Evolutionary conservation across 352 stramenopile genomes (phyloP).

Genomic region (Plasmopara muralis): DNA sequence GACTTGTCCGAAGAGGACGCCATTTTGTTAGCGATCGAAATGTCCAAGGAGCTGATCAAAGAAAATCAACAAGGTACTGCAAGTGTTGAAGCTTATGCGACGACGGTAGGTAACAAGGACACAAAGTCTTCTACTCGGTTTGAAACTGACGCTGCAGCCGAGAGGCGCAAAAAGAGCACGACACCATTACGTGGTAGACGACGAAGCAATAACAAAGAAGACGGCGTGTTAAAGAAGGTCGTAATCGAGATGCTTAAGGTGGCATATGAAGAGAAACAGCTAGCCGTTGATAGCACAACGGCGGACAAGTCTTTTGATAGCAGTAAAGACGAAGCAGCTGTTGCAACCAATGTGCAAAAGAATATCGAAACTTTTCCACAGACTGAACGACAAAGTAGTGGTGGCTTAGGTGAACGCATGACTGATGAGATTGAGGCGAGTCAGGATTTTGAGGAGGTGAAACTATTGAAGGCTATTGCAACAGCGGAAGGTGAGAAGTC

Average conservation of each 20-base stretch:
- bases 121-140: slow-evolving; percentile 4
- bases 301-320: no score
- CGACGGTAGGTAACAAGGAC: slow-evolving; percentile 7
- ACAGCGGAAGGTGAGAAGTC: no score
- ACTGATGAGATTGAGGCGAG: no score
- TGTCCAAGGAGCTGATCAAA: slow-evolving; percentile 25
- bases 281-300: background rate
- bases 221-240: slow-evolving; percentile 20
- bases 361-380: no score
- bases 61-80: slow-evolving; percentile 5
- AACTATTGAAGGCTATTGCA: no score
- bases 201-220: slow-evolving; percentile 7
- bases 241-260: slow-evolving; percentile 22
- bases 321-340: no score
- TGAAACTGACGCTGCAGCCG: slow-evolving; percentile 8
- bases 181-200: slow-evolving; percentile 8
- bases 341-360: no score
- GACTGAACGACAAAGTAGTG: no score
- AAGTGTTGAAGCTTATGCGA: slow-evolving; percentile 1
- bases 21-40: slow-evolving; percentile 51
- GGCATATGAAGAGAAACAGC: slow-evolving; percentile 1
- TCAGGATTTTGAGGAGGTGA: no score
- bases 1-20: slow-evolving; percentile 73
- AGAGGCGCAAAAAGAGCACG: slow-evolving; percentile 14
- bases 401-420: no score